Base-by-base conservation (phyloP, 1,284 basidiomycete genomes). In the Sporisorium reilianum region DNA sequence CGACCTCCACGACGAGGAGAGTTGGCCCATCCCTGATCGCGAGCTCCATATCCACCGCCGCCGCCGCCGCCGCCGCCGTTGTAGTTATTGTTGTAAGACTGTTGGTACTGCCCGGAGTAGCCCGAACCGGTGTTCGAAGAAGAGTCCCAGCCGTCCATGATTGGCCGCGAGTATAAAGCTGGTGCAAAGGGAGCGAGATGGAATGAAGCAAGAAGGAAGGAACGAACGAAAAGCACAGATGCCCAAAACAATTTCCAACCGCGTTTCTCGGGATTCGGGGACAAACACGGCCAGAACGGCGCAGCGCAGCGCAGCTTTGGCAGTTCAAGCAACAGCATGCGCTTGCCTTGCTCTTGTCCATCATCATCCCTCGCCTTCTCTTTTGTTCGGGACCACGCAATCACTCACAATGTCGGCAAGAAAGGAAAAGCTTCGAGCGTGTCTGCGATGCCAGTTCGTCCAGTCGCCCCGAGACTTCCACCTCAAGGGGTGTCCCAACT, bases 401-500 rank as follows among this genome's bases (percentile, higher is more conserved):
- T 18, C 2, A 14, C 25, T 44, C 30, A 42, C 41, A 38, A 80
- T 80, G 78, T 70, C 77, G 60, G 46, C 76, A 30, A 50, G 66
- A 18, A 77, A 71, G 20, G 75, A 77, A 75, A 89, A 91, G 64
- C 89, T 96, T 20, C 89, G 95, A 69, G 94, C 95, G 28, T 98
- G 95, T 81, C 88, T 97, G 7, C 89, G 96, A 32, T 98, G 95
- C 85, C 97, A 93, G 11, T 90, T 95, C 73, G 90, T 97, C 42
- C 94, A 95, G 83, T 88, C 90, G 0, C 90, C 93, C 0, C 87
- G 88, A 59, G 96, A 98, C 78, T 99, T 98, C 84, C 87, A 91
- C 56, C 90, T 90, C 73, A 87, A 88, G 46, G 96, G 96, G 3
- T 99, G 96, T 84, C 96, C 96, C 40, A 99, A 99, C 84, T 99